Base-by-base conservation (phyloP, 2,329 filamentous ascomycete genomes). In the Chaetomium strumarium region DNA sequence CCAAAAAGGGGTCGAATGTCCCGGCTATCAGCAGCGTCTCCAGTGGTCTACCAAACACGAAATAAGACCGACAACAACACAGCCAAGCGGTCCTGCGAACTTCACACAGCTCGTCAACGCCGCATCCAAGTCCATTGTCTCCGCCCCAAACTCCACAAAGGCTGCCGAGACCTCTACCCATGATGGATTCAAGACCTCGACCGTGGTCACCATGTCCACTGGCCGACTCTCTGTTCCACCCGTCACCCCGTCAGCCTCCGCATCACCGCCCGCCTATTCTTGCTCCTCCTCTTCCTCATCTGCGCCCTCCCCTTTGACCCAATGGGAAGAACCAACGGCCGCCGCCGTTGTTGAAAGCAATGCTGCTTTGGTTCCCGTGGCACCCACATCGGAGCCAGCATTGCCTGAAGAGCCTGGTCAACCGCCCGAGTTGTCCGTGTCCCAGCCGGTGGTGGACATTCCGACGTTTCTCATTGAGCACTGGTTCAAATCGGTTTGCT, bases 41-140 rank as follows among this genome's bases (percentile, higher is more conserved):
- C 62, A 63, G 43, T 65, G 63, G 63, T 63, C 61, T 20, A 64
- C 63, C 39, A 64, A 64, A 33, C 60, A 64, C 54, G 62, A 64
- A 37, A 49, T 54, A 16, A 55, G 56, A 19, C 46, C 51, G 11
- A 39, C 55, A 12, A 51, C 56, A 31, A 56, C 47, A 7, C 24
- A 24, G 36, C 30, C 57, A 12, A 56, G 39, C 44, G 62, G 52
- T 12, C 63, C 63, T 5, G 53, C 56, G 2, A 63, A 64, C 50
- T 64, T 64, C 38, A 55, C 39, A 38, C 58, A 64, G 52, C 61
- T 64, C 10, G 60, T 61, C 40, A 59, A 56, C 19, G 62, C 61
- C 29, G 63, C 61, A 16, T 64, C 62, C n/a, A 55, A 57, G 39
- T 63, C 62, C 33, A 63, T 64, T 49, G 51, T 45, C 17, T 36